Percentiles rank a stretch among this genome's conserved stretches.
Evolutionary conservation across 805 yeast species (phyloP).

Genomic region (Scheffersomyces stipitis): DNA sequence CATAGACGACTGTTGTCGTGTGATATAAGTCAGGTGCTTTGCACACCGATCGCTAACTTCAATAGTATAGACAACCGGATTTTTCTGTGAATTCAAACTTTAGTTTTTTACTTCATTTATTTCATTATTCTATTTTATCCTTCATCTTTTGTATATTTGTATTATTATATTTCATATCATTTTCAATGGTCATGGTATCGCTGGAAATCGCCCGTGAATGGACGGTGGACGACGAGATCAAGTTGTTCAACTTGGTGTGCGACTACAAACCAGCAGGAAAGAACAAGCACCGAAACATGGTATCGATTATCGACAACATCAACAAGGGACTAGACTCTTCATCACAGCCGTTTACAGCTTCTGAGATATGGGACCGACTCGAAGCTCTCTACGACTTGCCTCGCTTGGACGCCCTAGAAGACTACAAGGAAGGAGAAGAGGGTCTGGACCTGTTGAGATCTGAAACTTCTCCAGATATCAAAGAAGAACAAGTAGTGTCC

Average conservation of each 20-base stretch:
- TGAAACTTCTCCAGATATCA: neutral
- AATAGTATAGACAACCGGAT: too few relatives aligned
- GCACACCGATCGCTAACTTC: too few relatives aligned
- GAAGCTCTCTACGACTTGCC: constrained; percentile 53
- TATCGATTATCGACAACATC: constrained; percentile 40
- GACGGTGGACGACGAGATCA: constrained; percentile 62
- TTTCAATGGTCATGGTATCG: neutral
- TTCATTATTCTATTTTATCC: too few relatives aligned
- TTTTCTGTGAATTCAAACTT: too few relatives aligned
- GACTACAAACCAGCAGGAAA: constrained; percentile 69
- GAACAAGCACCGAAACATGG: constrained; percentile 43
- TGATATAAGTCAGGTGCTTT: too few relatives aligned
- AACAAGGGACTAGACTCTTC: constrained; percentile 23
- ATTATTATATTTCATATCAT: too few relatives aligned
- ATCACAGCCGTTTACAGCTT: constrained; percentile 34
- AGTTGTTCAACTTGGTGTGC: constrained; percentile 59
- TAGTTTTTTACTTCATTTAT: too few relatives aligned
- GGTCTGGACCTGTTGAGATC: neutral
- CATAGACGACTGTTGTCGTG: too few relatives aligned
- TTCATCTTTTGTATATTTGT: too few relatives aligned
- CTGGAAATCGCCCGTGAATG: constrained; percentile 48
- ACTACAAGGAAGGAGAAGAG: constrained; percentile 12
- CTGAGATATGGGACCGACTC: constrained; percentile 61
- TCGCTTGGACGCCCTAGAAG: constrained; percentile 57
- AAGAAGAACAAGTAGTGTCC: constrained; percentile 1